A percentile compares a stretch with the other conserved stretches of the same genome.
These are phyloP conservation scores for Hura crepitans DNA, from an alignment of 441 rosid species.

Conservation along the genomic window DNA sequence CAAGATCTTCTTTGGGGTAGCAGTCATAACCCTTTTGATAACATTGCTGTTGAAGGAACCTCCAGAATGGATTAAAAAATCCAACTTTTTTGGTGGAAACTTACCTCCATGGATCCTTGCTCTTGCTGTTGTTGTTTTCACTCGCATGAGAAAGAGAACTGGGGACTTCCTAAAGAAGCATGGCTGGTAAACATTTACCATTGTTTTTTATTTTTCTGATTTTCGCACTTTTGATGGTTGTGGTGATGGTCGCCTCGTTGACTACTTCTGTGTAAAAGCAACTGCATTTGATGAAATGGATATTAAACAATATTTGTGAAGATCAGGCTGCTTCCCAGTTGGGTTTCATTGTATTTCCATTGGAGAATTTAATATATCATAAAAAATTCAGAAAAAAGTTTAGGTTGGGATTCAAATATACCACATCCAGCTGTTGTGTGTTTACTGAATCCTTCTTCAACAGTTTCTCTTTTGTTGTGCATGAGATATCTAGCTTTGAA, in stretches of 20 bases:
- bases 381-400: background rate
- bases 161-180: conserved; percentile 50
- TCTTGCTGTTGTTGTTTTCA: conserved; percentile 72
- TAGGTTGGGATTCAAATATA: background rate
- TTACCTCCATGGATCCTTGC: conserved; percentile 91
- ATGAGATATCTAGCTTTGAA: no score
- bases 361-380: background rate
- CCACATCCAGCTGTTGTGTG: no score
- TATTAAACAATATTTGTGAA: background rate
- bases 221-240: background rate
- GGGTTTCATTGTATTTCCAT: background rate
- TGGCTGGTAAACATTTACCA: conserved; percentile 41
- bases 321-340: background rate
- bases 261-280: background rate
- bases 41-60: conserved; percentile 55
- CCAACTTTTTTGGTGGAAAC: conserved; percentile 40
- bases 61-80: conserved; percentile 58
- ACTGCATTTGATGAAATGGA: background rate
- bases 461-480: no score
- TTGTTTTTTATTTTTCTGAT: background rate
- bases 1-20: conserved; percentile 59
- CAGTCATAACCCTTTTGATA: conserved; percentile 49
- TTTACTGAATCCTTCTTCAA: no score
- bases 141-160: conserved; percentile 87
- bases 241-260: background rate